Evolutionary conservation across 208 protist genomes (phyloP), one percentile per base, ranked within the genome.

Genomic region (Trypanosoma mega): DNA sequence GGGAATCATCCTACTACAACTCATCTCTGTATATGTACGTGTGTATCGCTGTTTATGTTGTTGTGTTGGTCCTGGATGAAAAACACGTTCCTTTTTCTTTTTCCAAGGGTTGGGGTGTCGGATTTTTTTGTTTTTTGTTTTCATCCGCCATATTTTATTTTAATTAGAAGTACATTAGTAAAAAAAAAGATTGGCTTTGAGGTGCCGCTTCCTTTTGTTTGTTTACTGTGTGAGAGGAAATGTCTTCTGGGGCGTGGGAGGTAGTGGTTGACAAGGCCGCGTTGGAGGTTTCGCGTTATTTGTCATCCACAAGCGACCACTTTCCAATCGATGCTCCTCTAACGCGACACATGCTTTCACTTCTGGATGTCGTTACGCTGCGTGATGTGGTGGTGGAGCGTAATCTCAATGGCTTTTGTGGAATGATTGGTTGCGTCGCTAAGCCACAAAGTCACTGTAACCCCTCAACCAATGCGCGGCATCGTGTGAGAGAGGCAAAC

Each of bases 351-450:
- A 93, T 93, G 82, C 63, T 93, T 0, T 46, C 45, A 12, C 73
- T 93, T 0, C 2, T 93, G 8, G 83, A 93, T 53, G 71, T 59
- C 37, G 45, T 44, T 30, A 73, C 68, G 2, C 52, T 93, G 37
- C 71, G 68, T 16, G 79, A 88, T 58, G 61, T 93, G 41, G 16
- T 89, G n/a, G 67, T 78, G 18, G 82, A 88, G 70, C 80, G 87
- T 23, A 93, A 87, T 53, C 70, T 70, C 41, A 73, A 73, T 47
- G 49, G 59, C 9, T 57, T 82, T 18, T 93, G 87, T 45, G 87
- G 78, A 2, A 74, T 75, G 60, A 44, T 86, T 14, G 87, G 87
- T 58, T 93, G 87, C 48, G 48, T 58, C 2, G 55, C 64, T 23
- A 60, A 60, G 45, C 81, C 82, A 26, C 68, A 64, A 7, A 70